Evolutionary conservation across 2,329 filamentous ascomycete genomes (phyloP).

Genomic region (Fusarium sulawesiense): DNA sequence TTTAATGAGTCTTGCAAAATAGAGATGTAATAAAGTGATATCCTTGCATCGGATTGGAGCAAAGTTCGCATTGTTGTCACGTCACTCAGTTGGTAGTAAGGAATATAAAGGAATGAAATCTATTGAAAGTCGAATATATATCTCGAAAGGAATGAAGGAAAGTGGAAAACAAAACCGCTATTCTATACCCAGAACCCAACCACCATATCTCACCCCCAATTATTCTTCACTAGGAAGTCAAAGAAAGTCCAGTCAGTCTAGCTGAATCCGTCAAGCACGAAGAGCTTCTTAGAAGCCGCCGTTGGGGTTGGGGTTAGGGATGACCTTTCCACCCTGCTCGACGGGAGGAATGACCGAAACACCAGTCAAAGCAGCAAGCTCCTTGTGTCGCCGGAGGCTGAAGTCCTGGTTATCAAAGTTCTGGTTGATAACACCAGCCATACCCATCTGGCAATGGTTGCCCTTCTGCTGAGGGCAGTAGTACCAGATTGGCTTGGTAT

Average conservation of each 20-base stretch:
- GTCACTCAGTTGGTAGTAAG: no score
- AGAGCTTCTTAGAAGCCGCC: constrained; percentile 49
- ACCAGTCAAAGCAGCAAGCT: constrained; percentile 50
- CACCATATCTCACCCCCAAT: no score
- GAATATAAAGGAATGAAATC: neutral
- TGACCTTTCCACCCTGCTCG: constrained; percentile 52
- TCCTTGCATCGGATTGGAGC: no score
- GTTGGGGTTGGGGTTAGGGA: constrained; percentile 57
- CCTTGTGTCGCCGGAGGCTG: constrained; percentile 54
- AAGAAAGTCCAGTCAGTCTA: neutral
- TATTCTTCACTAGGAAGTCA: neutral
- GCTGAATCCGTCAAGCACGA: neutral
- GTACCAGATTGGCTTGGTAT: constrained; percentile 57
- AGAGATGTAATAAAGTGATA: no score
- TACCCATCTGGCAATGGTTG: constrained; percentile 61
- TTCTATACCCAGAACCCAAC: neutral
- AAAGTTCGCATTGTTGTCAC: no score
- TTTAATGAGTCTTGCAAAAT: neutral
- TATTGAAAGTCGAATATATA: constrained; percentile 5
- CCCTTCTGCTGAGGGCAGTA: constrained; percentile 57
- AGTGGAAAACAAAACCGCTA: neutral
- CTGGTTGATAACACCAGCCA: constrained; percentile 64
- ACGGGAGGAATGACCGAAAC: constrained; percentile 48
- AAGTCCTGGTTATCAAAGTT: constrained; percentile 53
- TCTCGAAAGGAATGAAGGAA: constrained; percentile 16